phyloP scores from a whole-genome alignment of 495 filamentous ascomycete species.

The Neurospora tetrasperma region DNA sequence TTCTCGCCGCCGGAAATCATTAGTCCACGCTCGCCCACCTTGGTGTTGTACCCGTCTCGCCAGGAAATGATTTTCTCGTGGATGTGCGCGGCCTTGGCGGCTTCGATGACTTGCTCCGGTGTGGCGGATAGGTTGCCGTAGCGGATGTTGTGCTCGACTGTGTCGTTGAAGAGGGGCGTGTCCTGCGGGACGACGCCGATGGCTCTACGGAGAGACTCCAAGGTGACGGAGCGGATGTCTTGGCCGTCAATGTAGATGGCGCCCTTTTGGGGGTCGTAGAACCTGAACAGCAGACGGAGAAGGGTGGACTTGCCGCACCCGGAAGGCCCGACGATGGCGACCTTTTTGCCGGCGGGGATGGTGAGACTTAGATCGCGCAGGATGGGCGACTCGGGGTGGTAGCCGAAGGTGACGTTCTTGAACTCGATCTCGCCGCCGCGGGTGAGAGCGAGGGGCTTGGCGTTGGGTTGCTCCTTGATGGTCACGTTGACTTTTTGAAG shows the following conservation, averaged over 20 bases:
- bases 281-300: constrained; percentile 82
- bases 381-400: constrained; percentile 78
- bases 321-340: constrained; percentile 88
- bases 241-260: constrained; percentile 88
- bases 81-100: constrained; percentile 71
- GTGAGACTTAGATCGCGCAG: constrained; percentile 74
- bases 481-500: constrained; percentile 95
- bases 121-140: constrained; percentile 84
- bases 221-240: constrained; percentile 71
- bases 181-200: constrained; percentile 98
- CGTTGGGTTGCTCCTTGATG: constrained; percentile 64
- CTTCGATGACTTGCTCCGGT: constrained; percentile 59
- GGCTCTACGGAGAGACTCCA: constrained; percentile 70
- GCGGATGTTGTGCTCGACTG: constrained; percentile 86
- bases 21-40: constrained; percentile 91
- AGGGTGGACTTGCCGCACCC: constrained; percentile 96
- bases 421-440: constrained; percentile 84
- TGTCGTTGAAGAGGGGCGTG: constrained; percentile 93
- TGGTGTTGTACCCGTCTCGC: constrained; percentile 82
- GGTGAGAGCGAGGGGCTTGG: constrained; percentile 58
- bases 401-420: constrained; percentile 92
- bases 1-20: constrained; percentile 99
- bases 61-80: constrained; percentile 69
- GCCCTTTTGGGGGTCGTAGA: constrained; percentile 82
- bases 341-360: constrained; percentile 90